These are phyloP conservation scores for Abelmoschus esculentus DNA, from an alignment of 345 rosid genomes.

Conservation along the genomic window DNA sequence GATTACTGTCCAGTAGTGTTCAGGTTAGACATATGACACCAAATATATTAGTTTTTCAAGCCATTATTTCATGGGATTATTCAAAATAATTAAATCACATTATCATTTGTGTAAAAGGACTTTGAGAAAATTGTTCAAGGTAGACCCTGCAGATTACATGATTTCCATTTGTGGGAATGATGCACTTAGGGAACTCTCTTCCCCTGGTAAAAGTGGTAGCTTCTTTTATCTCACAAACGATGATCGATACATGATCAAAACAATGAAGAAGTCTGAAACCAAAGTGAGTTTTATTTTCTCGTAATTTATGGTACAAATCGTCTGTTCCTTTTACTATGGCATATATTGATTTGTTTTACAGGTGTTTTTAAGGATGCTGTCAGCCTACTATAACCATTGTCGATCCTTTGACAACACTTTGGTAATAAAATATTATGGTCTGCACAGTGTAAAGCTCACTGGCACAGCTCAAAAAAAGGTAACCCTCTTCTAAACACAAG, in stretches of 20 bases:
- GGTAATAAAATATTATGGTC: conserved; percentile 71
- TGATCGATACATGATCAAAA: conserved; percentile 92
- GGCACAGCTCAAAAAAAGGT: conserved; percentile 92
- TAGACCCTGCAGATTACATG: conserved; percentile 96
- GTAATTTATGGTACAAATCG: too few relatives aligned
- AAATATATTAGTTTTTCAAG: too few relatives aligned
- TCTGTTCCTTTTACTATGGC: too few relatives aligned
- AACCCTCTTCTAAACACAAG: too few relatives aligned
- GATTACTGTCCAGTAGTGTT: conserved; percentile 94
- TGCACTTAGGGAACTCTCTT: conserved; percentile 89
- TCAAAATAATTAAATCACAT: not conserved
- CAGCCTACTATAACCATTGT: conserved; percentile 78
- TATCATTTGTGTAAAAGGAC: conserved; percentile 36
- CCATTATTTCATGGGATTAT: too few relatives aligned
- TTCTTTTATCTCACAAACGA: conserved; percentile 86
- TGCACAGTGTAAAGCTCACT: conserved; percentile 74
- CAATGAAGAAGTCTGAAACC: conserved; percentile 81
- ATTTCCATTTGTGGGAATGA: conserved; percentile 83
- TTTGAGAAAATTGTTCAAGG: conserved; percentile 84
- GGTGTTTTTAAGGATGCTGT: conserved; percentile 91
- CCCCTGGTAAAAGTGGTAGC: conserved; percentile 98
- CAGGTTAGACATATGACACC: conserved; percentile 38
- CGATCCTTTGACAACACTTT: conserved; percentile 75
- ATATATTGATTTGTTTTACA: conserved; percentile 14
- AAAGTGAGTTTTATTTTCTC: conserved; percentile 42